Evolutionary conservation across 192 early-diverging fungal genomes (phyloP), one percentile per base, ranked within the genome.

Genomic region (Phlyctochytrium planicorne): DNA sequence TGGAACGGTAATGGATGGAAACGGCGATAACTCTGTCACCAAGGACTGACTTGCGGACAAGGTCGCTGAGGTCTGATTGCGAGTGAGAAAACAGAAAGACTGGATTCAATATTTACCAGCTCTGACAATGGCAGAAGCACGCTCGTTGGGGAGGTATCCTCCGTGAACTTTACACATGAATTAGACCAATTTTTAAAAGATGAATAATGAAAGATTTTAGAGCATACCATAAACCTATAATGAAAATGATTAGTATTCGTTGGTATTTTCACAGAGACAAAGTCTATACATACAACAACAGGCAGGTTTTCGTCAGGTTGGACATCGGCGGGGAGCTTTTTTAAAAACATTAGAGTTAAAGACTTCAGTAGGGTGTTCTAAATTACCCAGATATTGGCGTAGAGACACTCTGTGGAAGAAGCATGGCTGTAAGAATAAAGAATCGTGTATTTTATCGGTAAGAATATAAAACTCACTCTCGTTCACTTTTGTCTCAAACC

Each of bases 41-140:
- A 6, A 14, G 6, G 10, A 47, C 10, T 6, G 40, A 47, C 20
- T 47, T 6, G 10, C 40, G 40, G 20, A 47, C 20, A 12, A 57
- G 14, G 55, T 57, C 55, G 55, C 55, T 57, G 12, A 25, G 27
- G 16, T 57, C n/a, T n/a, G n/a, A n/a, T n/a, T n/a, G n/a, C n/a
- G n/a, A n/a, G n/a, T n/a, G n/a, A n/a, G n/a, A n/a, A n/a, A n/a
- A n/a, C n/a, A n/a, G n/a, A n/a, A n/a, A n/a, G n/a, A n/a, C n/a
- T n/a, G n/a, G n/a, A n/a, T n/a, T n/a, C 55, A 27, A 57, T 6
- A 20, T 47, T 47, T 6, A 47, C 6, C 10, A 20, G 40, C 40
- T 47, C 40, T 20, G 40, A 47, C 10, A 20, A 47, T 20, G 10
- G 55, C 55, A 20, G n/a, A n/a, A n/a, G n/a, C n/a, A n/a, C n/a